Percentiles rank a stretch among this genome's conserved stretches.
Conservation (phyloP, 345 rosid genomes). For the Gossypium australe region DNA sequence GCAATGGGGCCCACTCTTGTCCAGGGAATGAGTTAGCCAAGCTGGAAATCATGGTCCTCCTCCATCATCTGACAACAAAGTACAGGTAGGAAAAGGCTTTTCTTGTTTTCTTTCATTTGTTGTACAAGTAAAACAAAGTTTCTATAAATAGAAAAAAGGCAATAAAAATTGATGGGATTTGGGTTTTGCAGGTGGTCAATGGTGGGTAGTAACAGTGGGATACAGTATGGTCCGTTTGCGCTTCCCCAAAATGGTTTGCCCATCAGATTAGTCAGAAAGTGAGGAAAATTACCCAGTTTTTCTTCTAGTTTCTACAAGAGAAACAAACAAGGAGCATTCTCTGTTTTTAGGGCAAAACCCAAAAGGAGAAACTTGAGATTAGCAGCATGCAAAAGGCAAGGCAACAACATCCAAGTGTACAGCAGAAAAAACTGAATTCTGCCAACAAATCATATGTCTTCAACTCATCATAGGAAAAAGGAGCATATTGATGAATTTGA, state of each 20-base stretch:
- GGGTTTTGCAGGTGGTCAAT: constrained; percentile 51
- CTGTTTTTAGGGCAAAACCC: too few relatives aligned
- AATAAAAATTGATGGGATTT: neutral
- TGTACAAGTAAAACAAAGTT: neutral
- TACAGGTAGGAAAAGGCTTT: constrained; percentile 39
- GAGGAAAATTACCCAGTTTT: neutral
- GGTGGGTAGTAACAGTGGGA: constrained; percentile 46
- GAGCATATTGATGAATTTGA: neutral
- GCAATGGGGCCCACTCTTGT: constrained; percentile 79
- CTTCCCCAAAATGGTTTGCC: constrained; percentile 84
- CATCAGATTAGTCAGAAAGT: constrained; percentile 43
- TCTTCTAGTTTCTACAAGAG: too few relatives aligned
- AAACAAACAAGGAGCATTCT: too few relatives aligned
- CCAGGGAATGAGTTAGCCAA: constrained; percentile 88
- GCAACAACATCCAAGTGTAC: constrained; percentile 20
- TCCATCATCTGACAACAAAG: constrained; percentile 82
- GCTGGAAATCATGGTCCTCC: constrained; percentile 70
- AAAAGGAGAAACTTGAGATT: neutral
- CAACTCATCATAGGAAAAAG: neutral
- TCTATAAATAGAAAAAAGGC: constrained; percentile 17
- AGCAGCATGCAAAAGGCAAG: neutral
- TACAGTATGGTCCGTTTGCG: constrained; percentile 84
- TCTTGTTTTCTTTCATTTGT: neutral
- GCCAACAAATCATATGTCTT: neutral
- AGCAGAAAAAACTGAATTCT: neutral